Evolutionary conservation across 208 protist species (phyloP).

Genomic region (Acanthamoeba comandoni): DNA sequence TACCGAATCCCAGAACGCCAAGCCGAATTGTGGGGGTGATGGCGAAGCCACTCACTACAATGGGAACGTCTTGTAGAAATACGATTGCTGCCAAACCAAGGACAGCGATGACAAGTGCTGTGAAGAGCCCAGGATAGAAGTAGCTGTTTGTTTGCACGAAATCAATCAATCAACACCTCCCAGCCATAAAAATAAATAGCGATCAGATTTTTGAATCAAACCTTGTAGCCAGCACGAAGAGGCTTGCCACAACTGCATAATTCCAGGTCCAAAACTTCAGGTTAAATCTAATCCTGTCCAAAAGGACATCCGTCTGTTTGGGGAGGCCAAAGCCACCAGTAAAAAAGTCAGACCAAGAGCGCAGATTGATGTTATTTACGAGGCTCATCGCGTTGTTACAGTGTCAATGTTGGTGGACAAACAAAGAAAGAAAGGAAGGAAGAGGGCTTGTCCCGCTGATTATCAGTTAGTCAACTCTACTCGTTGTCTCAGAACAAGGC

Average conservation of each 20-base stretch:
- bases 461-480: too few species aligned
- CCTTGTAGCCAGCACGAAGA: too few species aligned
- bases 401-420: too few species aligned
- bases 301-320: constrained; percentile 40
- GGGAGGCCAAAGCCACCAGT: constrained; percentile 25
- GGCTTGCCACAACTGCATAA: constrained; percentile 4
- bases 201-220: too few species aligned
- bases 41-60: constrained; percentile 22
- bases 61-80: constrained; percentile 40
- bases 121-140: constrained; percentile 63
- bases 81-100: constrained; percentile 23
- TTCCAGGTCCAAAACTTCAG: constrained; percentile 49
- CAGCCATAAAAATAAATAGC: too few species aligned
- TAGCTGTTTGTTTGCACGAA: too few species aligned
- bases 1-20: constrained; percentile 23
- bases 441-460: too few species aligned
- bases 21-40: constrained; percentile 53
- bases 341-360: constrained; percentile 39
- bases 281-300: constrained; percentile 35
- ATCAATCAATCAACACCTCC: too few species aligned
- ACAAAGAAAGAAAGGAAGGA: too few species aligned
- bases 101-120: not conserved
- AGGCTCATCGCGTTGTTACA: too few species aligned
- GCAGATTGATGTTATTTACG: constrained; percentile 57
- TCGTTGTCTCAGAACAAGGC: too few species aligned